A percentile compares a stretch with the other conserved stretches of the same genome.
These are phyloP conservation scores for Achaetomium macrosporum DNA, from an alignment of 2,329 filamentous ascomycete species.

Conservation along the genomic window DNA sequence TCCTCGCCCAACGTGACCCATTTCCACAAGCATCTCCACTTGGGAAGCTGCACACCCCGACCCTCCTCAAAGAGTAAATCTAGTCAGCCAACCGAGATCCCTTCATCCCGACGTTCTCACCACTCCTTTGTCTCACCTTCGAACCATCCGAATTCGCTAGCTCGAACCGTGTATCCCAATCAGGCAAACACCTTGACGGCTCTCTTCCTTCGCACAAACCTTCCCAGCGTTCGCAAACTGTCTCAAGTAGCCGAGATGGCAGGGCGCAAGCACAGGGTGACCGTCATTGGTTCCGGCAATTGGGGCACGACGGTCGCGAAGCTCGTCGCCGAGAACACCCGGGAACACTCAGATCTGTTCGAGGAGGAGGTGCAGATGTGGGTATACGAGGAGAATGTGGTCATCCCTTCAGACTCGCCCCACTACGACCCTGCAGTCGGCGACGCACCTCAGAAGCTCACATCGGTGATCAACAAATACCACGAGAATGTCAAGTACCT, in stretches of 20 bases:
- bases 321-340: conserved; percentile 89
- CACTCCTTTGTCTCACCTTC: background rate
- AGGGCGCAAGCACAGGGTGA: conserved; percentile 78
- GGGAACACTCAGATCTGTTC: conserved; percentile 71
- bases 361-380: conserved; percentile 94
- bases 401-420: conserved; percentile 63
- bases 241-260: conserved; percentile 24
- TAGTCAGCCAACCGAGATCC: conserved; percentile 6
- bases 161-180: background rate
- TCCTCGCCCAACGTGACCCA: conserved; percentile 17
- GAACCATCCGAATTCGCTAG: conserved; percentile 1
- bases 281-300: conserved; percentile 91
- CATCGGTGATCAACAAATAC: conserved; percentile 78
- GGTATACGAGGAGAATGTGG: conserved; percentile 92
- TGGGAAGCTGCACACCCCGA: conserved; percentile 13
- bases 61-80: conserved; percentile 5
- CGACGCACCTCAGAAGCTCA: conserved; percentile 76
- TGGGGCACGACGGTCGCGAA: conserved; percentile 98
- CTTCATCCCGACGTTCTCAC: conserved; percentile 12
- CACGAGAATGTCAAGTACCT: conserved; percentile 99
- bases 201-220: background rate
- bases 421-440: conserved; percentile 62
- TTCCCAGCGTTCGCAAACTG: conserved; percentile 1
- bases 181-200: background rate
- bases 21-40: conserved; percentile 19